phyloP scores from a whole-genome alignment of 2,329 filamentous ascomycete genomes.

The Trichoderma oligosporum region DNA sequence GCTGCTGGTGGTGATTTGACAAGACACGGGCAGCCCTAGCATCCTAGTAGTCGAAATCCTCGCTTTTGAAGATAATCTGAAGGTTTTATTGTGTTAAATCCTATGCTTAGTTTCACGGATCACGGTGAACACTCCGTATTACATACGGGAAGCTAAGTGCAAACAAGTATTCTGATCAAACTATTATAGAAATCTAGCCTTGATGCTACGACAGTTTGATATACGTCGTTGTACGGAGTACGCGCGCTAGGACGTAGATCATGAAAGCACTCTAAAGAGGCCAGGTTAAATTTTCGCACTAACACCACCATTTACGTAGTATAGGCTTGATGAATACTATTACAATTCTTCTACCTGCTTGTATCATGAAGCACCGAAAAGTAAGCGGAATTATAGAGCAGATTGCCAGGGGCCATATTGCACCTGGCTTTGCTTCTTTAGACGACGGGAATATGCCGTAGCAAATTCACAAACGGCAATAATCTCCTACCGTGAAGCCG shows the following conservation, averaged over 20 bases:
- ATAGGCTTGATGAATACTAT: no score
- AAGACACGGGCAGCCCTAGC: background rate
- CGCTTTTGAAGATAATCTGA: background rate
- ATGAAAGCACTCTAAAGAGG: background rate
- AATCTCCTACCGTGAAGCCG: background rate
- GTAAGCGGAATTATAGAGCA: no score
- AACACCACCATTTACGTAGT: no score
- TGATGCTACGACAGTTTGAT: background rate
- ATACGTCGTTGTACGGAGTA: background rate
- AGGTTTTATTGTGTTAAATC: background rate
- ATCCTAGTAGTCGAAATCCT: background rate
- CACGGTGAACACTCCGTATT: background rate
- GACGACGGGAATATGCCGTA: background rate
- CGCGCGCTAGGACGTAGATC: background rate
- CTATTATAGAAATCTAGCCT: background rate
- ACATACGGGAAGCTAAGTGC: background rate
- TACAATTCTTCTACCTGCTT: no score
- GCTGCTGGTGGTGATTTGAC: background rate
- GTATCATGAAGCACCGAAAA: no score
- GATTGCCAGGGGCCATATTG: no score
- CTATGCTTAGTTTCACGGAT: background rate
- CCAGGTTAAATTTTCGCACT: no score
- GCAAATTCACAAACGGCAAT: background rate
- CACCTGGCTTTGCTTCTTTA: background rate
- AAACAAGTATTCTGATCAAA: background rate